These are phyloP conservation scores for Polytolypa hystricis DNA, from an alignment of 2,329 filamentous ascomycete genomes.

Conservation along the genomic window DNA sequence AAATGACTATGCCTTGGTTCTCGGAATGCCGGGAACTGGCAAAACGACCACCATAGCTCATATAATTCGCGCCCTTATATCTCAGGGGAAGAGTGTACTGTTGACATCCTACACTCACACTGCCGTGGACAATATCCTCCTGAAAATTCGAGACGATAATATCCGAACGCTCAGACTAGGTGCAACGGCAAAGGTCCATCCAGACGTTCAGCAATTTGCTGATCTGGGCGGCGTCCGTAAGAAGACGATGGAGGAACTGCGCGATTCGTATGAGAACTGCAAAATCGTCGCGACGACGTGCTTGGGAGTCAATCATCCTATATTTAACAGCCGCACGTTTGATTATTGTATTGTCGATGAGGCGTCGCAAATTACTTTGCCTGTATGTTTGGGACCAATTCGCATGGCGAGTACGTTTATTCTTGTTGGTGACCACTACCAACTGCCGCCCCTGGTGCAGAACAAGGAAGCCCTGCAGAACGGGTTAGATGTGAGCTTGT, in stretches of 20 bases:
- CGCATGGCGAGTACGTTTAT: conserved; percentile 88
- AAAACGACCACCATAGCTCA: conserved; percentile 98
- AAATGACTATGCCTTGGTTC: conserved; percentile 87
- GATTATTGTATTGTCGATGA: conserved; percentile 99
- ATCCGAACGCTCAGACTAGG: conserved; percentile 79
- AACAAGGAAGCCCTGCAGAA: conserved; percentile 79
- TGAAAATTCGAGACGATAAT: conserved; percentile 74
- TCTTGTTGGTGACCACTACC: conserved; percentile 91
- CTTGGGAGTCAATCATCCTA: conserved; percentile 74
- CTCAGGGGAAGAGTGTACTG: conserved; percentile 83
- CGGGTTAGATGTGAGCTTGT: conserved; percentile 83
- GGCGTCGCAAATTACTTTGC: conserved; percentile 91
- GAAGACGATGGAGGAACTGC: conserved; percentile 70
- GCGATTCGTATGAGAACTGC: conserved; percentile 70
- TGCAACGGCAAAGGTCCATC: conserved; percentile 72
- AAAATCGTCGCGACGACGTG: conserved; percentile 92
- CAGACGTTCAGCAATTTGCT: conserved; percentile 76
- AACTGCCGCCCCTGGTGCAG: conserved; percentile 85
- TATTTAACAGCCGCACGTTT: conserved; percentile 82
- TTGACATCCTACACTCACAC: conserved; percentile 95
- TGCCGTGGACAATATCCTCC: conserved; percentile 91
- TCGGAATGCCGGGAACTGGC: conserved; percentile 96
- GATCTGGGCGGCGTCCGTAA: conserved; percentile 64
- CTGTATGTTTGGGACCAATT: conserved; percentile 87
- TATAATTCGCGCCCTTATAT: conserved; percentile 81